phyloP scores from a whole-genome alignment of 768 basidiomycete genomes.

The Lanmaoa rubissima region DNA sequence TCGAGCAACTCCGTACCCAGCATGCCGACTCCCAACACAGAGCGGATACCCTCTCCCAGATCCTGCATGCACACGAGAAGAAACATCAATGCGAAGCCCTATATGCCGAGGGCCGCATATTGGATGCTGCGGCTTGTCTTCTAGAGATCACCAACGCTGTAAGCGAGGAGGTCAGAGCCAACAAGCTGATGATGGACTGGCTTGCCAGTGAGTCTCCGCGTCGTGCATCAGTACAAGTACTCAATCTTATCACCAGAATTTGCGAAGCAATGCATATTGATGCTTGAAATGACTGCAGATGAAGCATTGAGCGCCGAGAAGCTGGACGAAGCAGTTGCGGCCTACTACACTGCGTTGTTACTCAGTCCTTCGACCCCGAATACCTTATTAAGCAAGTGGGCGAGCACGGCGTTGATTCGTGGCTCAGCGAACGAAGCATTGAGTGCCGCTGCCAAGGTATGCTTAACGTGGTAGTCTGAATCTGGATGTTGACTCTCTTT shows the following conservation, averaged over 20 bases:
- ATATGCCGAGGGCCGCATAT: not conserved
- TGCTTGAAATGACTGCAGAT: not conserved
- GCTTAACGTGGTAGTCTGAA: not conserved
- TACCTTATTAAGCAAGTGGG: not conserved
- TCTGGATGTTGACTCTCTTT: not conserved
- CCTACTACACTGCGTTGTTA: not conserved
- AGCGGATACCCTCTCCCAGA: not conserved
- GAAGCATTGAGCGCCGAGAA: not conserved
- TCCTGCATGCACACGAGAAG: not conserved
- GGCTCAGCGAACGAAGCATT: too few species aligned
- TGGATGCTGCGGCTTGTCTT: not conserved
- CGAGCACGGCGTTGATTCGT: too few species aligned
- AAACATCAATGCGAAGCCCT: not conserved
- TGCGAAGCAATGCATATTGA: not conserved
- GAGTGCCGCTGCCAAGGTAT: not conserved
- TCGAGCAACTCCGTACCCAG: not conserved
- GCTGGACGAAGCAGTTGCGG: not conserved
- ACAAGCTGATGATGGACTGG: not conserved
- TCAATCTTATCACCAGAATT: not conserved
- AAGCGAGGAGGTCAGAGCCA: not conserved
- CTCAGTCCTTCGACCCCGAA: not conserved
- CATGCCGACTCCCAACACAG: not conserved
- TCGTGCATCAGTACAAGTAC: too few species aligned
- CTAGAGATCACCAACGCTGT: not conserved
- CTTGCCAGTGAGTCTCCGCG: not conserved